These are phyloP conservation scores for Immersiella caudata DNA, from an alignment of 495 filamentous ascomycete genomes.

Conservation along the genomic window DNA sequence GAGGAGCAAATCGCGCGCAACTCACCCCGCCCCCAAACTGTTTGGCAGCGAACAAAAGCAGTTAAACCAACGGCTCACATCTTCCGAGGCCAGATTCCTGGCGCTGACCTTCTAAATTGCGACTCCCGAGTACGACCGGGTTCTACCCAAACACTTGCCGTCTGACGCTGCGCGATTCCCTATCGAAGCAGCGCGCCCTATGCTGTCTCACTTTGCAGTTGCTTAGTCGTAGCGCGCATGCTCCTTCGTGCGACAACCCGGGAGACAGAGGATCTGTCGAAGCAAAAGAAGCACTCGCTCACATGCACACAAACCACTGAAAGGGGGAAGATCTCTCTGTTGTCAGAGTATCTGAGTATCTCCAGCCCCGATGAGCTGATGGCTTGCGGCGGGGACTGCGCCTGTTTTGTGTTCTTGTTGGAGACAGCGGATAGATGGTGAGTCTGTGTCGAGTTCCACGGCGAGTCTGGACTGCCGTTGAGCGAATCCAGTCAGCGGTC, in stretches of 20 bases:
- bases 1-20: not conserved
- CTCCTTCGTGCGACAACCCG: not conserved
- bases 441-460: not conserved
- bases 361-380: not conserved
- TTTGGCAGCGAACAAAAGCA: too few species aligned
- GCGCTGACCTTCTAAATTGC: not conserved
- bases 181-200: not conserved
- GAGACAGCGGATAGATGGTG: not conserved
- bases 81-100: not conserved
- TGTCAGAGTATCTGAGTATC: not conserved
- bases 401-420: not conserved
- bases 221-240: not conserved
- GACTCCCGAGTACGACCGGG: not conserved
- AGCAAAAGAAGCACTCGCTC: too few species aligned
- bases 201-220: not conserved
- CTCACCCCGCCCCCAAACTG: too few species aligned
- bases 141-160: not conserved
- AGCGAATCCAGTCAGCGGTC: not conserved
- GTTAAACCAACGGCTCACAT: not conserved
- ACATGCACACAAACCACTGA: too few species aligned
- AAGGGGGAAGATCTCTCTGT: not conserved
- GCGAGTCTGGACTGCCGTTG: not conserved
- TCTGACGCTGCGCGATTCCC: not conserved
- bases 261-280: not conserved
- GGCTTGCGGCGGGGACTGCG: not conserved